Base-by-base conservation (phyloP, 495 filamentous ascomycete genomes). In the Penicillium egyptiacum region DNA sequence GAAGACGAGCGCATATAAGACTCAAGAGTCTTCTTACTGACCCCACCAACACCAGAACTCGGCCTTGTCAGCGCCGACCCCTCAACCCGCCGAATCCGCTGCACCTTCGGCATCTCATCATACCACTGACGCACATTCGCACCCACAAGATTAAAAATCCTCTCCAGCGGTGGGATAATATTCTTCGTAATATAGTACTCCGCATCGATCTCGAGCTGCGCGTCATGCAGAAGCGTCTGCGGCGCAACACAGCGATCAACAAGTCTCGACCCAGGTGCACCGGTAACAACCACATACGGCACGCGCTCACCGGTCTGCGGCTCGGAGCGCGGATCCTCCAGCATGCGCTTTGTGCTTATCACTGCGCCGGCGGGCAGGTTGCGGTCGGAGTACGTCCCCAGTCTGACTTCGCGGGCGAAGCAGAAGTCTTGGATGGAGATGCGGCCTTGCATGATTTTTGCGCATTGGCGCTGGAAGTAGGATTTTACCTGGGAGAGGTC, bases 141-240 rank as follows among this genome's bases (percentile, higher is more conserved):
- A 30, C 94, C 94, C 25, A 98, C 91, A 12, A 98, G 85, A 68
- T 95, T 96, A 79, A 98, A 98, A 51, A 98, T 98, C 14, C 94
- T 84, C 72, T 96, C 94, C 3, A 98, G 80, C 3, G 94, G 94
- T 19, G 95, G 95, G 48, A 98, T 94, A 23, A 98, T 65, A 64
- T 96, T 97, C 77, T 96, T 98, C 8, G 81, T 81, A 61, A 98
- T 98, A 71, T 98, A 98, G 72, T 98, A 98, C 63, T 96, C 92
- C 0, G 92, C 83, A 64, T 98, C 94, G n/a, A 98, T 79, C 59
- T 90, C 85, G n/a, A 86, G 77, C 55, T 89, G 81, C 20, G 87
- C 83, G 56, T 88, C 87, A 37, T 83, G 73, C 2, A 98, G 75
- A n/a, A 98, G 79, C 22, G 81, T 82, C 68, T 96, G 90, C 0